Conservation (phyloP, 345 rosid species). For the Rhodomyrtus tomentosa region DNA sequence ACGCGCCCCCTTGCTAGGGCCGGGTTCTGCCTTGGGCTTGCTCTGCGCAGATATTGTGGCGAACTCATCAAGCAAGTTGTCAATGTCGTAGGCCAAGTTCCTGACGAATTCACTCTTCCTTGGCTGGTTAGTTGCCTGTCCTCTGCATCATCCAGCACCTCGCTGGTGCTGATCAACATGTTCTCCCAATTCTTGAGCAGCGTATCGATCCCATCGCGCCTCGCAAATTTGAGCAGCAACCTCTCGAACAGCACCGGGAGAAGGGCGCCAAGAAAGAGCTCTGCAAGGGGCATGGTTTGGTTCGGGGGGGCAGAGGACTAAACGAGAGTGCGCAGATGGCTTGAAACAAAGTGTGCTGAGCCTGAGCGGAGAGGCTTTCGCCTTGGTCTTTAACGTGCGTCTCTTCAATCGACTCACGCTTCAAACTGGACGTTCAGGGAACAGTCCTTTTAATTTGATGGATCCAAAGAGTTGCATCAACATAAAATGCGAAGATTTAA, state of each 20-base stretch:
- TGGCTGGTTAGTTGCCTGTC: not conserved
- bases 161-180: not conserved
- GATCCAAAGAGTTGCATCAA: too few relatives aligned
- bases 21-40: too few relatives aligned
- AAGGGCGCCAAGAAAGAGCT: not conserved
- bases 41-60: not conserved
- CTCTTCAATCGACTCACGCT: too few relatives aligned
- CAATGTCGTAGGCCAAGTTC: not conserved
- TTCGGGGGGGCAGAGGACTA: not conserved
- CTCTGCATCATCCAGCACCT: not conserved
- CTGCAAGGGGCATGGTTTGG: not conserved
- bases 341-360: not conserved
- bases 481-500: too few relatives aligned
- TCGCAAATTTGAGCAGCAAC: not conserved
- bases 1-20: not conserved
- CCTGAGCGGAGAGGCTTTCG: too few relatives aligned
- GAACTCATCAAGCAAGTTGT: not conserved
- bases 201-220: not conserved
- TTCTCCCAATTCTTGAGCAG: not conserved
- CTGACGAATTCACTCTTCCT: not conserved
- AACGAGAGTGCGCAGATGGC: not conserved
- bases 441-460: too few relatives aligned
- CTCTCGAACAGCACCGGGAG: not conserved
- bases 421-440: too few relatives aligned
- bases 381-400: too few relatives aligned